phyloP scores from a whole-genome alignment of 805 yeast species.

The Candida suzukii region DNA sequence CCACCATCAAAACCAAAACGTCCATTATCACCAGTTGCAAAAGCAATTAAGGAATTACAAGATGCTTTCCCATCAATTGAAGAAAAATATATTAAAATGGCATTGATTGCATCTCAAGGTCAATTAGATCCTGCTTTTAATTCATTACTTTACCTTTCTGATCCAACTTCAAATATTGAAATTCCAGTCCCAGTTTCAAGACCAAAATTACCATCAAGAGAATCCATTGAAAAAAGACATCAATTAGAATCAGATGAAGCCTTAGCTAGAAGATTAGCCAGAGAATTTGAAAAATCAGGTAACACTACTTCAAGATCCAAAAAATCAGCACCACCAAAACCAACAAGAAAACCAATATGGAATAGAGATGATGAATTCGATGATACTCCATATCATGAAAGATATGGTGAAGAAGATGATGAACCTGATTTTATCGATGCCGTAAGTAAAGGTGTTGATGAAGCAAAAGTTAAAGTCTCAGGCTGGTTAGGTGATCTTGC shows the following conservation, averaged over 20 bases:
- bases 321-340: constrained; percentile 13
- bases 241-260: constrained; percentile 52
- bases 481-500: constrained; percentile 72
- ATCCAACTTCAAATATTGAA: constrained; percentile 55
- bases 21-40: constrained; percentile 54
- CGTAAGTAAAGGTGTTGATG: constrained; percentile 70
- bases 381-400: constrained; percentile 3
- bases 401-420: constrained; percentile 23
- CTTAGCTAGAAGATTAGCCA: constrained; percentile 74
- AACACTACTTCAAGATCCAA: constrained; percentile 18
- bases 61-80: constrained; percentile 86
- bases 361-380: constrained; percentile 9
- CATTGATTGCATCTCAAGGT: constrained; percentile 81
- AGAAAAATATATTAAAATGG: constrained; percentile 63
- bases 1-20: constrained; percentile 49
- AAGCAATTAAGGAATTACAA: constrained; percentile 50
- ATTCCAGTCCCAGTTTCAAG: constrained; percentile 31
- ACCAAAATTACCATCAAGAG: constrained; percentile 27
- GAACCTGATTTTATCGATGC: constrained; percentile 50
- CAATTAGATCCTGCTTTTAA: constrained; percentile 79
- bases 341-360: constrained; percentile 21
- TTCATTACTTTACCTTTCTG: constrained; percentile 74
- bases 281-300: constrained; percentile 43
- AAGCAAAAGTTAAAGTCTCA: constrained; percentile 67
- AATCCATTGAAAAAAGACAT: constrained; percentile 22